Evolutionary conservation across 495 filamentous ascomycete genomes (phyloP).

Genomic region (Penicillium cataractarum): DNA sequence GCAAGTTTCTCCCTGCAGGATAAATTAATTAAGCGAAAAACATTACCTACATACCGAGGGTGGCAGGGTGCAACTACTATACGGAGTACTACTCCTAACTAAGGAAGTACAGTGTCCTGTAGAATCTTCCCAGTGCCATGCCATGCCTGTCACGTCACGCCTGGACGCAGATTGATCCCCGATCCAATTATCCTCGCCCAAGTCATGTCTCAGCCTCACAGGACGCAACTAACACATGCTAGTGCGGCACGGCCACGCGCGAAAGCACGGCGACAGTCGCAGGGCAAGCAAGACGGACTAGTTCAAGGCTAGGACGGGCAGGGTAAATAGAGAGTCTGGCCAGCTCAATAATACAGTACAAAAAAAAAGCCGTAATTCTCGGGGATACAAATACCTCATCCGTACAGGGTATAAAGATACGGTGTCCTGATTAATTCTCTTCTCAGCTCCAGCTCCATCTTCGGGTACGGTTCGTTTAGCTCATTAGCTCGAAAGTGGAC

Average conservation of each 20-base stretch:
- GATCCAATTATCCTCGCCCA: neutral
- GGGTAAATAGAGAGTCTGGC: neutral
- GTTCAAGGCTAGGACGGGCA: neutral
- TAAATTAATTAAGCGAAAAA: neutral
- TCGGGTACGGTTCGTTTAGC: neutral
- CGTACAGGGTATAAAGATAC: too few species aligned
- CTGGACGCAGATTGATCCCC: neutral
- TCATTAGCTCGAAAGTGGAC: neutral
- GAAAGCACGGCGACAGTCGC: neutral
- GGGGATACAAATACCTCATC: too few species aligned
- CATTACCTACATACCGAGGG: too few species aligned
- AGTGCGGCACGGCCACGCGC: neutral
- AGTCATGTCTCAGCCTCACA: constrained; percentile 1
- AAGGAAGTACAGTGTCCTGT: neutral
- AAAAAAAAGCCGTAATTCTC: neutral
- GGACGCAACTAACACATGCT: neutral
- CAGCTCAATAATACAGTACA: neutral
- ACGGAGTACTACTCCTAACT: neutral
- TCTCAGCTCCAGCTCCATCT: too few species aligned
- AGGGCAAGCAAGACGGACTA: neutral
- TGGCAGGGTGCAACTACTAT: too few species aligned
- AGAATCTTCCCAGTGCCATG: neutral
- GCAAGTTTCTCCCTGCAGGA: neutral
- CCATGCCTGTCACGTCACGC: neutral
- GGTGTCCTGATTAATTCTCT: too few species aligned